Evolutionary conservation across 352 stramenopile species (phyloP).

Genomic region (Globisporangium abappressorium): DNA sequence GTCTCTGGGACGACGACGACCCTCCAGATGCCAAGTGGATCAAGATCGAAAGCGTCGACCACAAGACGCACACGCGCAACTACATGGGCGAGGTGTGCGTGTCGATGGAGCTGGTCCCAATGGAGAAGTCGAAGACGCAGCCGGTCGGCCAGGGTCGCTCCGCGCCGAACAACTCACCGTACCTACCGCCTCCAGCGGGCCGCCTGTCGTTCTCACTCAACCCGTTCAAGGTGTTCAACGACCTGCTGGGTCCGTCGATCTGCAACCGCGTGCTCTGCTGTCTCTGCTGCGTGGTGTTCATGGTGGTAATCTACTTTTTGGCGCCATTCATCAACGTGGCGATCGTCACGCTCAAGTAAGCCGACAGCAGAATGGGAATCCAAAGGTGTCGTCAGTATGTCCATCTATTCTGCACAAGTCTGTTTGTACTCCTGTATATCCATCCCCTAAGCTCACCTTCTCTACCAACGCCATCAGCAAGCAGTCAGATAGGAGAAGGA

Average conservation of each 20-base stretch:
- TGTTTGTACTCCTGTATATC: not conserved
- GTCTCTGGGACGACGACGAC: constrained; percentile 81
- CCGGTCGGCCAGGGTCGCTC: constrained; percentile 79
- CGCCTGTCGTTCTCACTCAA: constrained; percentile 91
- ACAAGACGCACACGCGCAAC: constrained; percentile 77
- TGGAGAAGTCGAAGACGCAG: constrained; percentile 78
- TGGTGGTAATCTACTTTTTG: constrained; percentile 85
- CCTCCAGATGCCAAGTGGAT: constrained; percentile 83
- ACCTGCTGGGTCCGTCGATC: constrained; percentile 84
- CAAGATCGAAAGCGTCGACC: constrained; percentile 77
- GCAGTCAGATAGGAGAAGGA: no score
- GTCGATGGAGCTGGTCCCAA: constrained; percentile 86
- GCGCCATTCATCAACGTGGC: constrained; percentile 83
- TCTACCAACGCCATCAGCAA: no score
- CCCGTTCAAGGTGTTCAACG: constrained; percentile 88
- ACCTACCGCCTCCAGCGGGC: constrained; percentile 86
- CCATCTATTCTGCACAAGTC: not conserved
- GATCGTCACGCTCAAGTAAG: constrained; percentile 62
- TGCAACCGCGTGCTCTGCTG: constrained; percentile 85
- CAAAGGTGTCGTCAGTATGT: not conserved
- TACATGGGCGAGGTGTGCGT: constrained; percentile 87
- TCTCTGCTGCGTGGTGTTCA: constrained; percentile 82
- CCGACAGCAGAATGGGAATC: no score
- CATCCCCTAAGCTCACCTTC: no score
- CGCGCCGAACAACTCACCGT: constrained; percentile 92